Conservation (phyloP, 2,329 filamentous ascomycete genomes). For the Hypoxylon sp. region DNA sequence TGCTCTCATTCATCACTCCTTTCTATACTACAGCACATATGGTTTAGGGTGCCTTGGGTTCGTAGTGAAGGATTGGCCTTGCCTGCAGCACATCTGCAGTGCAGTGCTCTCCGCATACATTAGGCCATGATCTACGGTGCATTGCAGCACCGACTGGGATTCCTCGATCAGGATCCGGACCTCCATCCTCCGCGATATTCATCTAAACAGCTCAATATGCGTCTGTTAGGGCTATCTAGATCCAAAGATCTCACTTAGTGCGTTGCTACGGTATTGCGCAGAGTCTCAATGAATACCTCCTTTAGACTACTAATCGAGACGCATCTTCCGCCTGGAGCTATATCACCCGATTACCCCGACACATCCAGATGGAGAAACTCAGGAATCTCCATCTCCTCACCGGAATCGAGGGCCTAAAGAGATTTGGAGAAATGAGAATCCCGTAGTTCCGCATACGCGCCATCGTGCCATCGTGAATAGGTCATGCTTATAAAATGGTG, state of each 20-base stretch:
- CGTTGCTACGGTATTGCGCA: not conserved
- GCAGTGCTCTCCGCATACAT: conserved; percentile 33
- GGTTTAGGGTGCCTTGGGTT: conserved; percentile 17
- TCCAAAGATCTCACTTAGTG: conserved; percentile 12
- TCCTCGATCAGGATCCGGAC: conserved; percentile 38
- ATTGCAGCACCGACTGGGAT: conserved; percentile 38
- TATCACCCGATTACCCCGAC: conserved; percentile 20
- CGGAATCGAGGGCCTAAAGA: conserved; percentile 25
- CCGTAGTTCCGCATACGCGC: not conserved
- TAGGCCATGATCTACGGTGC: conserved; percentile 40
- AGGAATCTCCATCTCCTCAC: conserved; percentile 5
- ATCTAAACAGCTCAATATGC: not conserved
- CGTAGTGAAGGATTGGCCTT: conserved; percentile 19
- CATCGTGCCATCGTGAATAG: conserved; percentile 12
- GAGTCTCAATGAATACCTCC: conserved; percentile 5
- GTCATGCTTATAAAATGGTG: conserved; percentile 16
- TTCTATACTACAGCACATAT: conserved; percentile 20
- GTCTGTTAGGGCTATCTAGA: conserved; percentile 12
- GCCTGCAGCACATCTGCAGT: conserved; percentile 37
- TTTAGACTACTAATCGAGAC: conserved; percentile 2
- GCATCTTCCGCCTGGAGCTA: conserved; percentile 6
- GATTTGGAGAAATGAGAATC: conserved; percentile 10
- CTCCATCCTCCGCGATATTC: conserved; percentile 33
- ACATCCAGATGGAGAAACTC: conserved; percentile 11
- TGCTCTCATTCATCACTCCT: not conserved